phyloP scores from a whole-genome alignment of 108 stramenopile species.

The Cylindrotheca closterium region DNA sequence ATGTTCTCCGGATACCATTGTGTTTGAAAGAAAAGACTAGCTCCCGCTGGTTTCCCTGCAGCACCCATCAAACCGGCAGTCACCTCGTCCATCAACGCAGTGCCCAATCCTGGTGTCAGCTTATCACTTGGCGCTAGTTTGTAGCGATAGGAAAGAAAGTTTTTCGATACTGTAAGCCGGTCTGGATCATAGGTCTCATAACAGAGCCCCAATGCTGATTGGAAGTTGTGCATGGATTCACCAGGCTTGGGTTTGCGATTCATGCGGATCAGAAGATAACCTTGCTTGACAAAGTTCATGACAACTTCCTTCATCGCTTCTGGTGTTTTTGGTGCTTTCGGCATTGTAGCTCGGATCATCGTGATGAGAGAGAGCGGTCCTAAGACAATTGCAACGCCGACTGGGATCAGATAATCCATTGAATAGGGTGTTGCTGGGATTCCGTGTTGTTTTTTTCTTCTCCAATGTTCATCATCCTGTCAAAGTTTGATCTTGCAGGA shows the following conservation, averaged over 20 bases:
- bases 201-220: slow-evolving; percentile 15
- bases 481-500: too few species aligned
- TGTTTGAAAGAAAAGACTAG: not conserved
- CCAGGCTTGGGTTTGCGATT: not conserved
- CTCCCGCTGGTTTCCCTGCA: not conserved
- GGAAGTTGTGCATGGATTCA: not conserved
- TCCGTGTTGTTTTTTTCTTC: too few species aligned
- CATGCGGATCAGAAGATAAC: not conserved
- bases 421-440: not conserved
- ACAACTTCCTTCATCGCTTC: not conserved
- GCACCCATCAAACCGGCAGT: slow-evolving; percentile 6
- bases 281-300: not conserved
- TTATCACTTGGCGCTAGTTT: slow-evolving; percentile 4
- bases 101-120: slow-evolving; percentile 7
- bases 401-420: not conserved
- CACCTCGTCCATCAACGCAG: slow-evolving; percentile 27
- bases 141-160: slow-evolving; percentile 14
- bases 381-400: not conserved
- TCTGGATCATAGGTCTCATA: slow-evolving; percentile 6
- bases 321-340: not conserved
- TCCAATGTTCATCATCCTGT: too few species aligned
- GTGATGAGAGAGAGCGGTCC: not conserved
- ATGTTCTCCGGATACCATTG: not conserved
- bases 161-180: not conserved
- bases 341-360: not conserved